Conservation (phyloP, 176 grass and related monocot species). For the Aegilops umbellulata region DNA sequence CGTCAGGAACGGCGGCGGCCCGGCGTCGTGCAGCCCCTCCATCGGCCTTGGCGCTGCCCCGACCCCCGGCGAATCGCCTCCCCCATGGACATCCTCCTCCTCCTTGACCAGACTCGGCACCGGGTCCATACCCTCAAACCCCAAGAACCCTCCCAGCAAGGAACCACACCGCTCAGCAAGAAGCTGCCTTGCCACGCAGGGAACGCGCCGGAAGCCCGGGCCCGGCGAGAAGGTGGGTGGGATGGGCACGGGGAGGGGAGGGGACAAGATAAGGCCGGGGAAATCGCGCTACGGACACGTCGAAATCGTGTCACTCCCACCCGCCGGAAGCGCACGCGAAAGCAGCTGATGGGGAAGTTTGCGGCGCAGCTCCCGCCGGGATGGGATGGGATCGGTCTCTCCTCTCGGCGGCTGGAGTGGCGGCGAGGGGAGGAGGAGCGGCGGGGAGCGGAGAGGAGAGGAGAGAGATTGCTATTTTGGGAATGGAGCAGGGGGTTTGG, state of each 20-base stretch:
- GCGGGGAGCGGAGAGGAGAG: neutral
- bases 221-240: neutral
- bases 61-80: neutral
- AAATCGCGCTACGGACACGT: neutral
- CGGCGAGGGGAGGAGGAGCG: neutral
- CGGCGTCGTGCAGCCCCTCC: constrained; percentile 72
- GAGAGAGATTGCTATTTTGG: constrained; percentile 34
- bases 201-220: neutral
- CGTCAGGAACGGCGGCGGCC: constrained; percentile 84
- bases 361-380: neutral
- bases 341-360: neutral
- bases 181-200: neutral
- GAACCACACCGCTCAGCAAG: neutral
- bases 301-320: neutral
- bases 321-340: constrained; percentile 11
- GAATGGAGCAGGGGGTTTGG: constrained; percentile 26
- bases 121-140: constrained; percentile 36
- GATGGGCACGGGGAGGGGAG: neutral
- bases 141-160: neutral
- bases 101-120: constrained; percentile 61
- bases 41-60: constrained; percentile 50
- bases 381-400: neutral
- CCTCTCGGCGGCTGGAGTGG: neutral
- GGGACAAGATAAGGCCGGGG: constrained; percentile 26
- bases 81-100: constrained; percentile 44